Percentiles rank a stretch among this genome's conserved stretches.
phyloP scores from a whole-genome alignment of 2,329 filamentous ascomycete genomes.

The Ascochyta lentis region DNA sequence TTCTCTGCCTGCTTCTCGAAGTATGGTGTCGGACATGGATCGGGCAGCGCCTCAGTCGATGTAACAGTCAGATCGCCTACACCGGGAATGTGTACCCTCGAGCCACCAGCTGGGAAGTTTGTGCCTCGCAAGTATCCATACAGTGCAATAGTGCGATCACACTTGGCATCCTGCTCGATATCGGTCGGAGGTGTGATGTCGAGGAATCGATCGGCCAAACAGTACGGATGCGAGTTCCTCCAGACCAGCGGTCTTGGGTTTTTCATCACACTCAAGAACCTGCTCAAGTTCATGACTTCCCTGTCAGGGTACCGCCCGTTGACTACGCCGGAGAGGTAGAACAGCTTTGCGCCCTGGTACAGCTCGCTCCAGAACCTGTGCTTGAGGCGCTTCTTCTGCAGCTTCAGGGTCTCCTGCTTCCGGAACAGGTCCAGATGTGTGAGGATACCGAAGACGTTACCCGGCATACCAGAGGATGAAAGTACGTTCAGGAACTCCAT shows the following conservation, averaged over 20 bases:
- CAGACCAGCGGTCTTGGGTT: conserved; percentile 95
- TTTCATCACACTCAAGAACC: conserved; percentile 98
- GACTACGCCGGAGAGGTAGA: conserved; percentile 94
- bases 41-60: conserved; percentile 84
- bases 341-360: conserved; percentile 95
- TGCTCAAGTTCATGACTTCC: conserved; percentile 92
- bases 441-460: conserved; percentile 96
- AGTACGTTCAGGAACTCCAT: conserved; percentile 99
- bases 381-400: conserved; percentile 95
- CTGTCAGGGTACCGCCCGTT: conserved; percentile 97
- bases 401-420: conserved; percentile 88
- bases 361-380: conserved; percentile 96
- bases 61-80: conserved; percentile 87
- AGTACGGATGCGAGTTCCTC: conserved; percentile 95
- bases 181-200: conserved; percentile 93
- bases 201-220: conserved; percentile 90
- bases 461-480: conserved; percentile 94
- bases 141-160: conserved; percentile 87
- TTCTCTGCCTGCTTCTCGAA: conserved; percentile 90
- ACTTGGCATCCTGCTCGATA: conserved; percentile 86
- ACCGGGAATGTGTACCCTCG: conserved; percentile 89
- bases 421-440: conserved; percentile 95
- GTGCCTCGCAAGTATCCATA: conserved; percentile 95
- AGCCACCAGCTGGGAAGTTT: conserved; percentile 86
- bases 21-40: conserved; percentile 92